These are phyloP conservation scores for Tuber microsphaerosporum DNA, from an alignment of 495 filamentous ascomycete species.

Conservation along the genomic window DNA sequence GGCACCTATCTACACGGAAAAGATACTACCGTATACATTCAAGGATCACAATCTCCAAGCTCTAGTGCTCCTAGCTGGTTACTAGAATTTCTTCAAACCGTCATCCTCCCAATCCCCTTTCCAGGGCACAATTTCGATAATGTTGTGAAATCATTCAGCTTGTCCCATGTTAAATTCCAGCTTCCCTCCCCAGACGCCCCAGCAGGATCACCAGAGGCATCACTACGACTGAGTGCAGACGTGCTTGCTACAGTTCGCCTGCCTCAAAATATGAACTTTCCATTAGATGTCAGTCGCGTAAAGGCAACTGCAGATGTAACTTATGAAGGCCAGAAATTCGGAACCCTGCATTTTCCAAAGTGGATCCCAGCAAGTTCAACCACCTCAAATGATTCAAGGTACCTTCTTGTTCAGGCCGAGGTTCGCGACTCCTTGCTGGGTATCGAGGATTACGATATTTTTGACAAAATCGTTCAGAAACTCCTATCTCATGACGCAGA, in stretches of 20 bases:
- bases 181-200: constrained; percentile 71
- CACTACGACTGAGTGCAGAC: constrained; percentile 71
- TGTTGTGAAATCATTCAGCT: constrained; percentile 74
- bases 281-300: constrained; percentile 64
- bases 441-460: constrained; percentile 67
- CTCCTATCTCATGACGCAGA: constrained; percentile 62
- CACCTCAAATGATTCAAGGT: constrained; percentile 52
- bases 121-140: constrained; percentile 72
- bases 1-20: constrained; percentile 72
- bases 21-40: constrained; percentile 69
- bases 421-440: constrained; percentile 72
- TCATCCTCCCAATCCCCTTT: constrained; percentile 78
- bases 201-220: constrained; percentile 63
- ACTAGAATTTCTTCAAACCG: constrained; percentile 64
- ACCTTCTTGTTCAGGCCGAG: constrained; percentile 56
- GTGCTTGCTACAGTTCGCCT: constrained; percentile 68
- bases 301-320: constrained; percentile 70
- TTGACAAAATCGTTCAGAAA: constrained; percentile 65
- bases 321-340: constrained; percentile 67
- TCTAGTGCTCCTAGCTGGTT: constrained; percentile 70
- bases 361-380: constrained; percentile 86
- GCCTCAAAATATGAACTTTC: constrained; percentile 79
- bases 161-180: constrained; percentile 73
- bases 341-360: constrained; percentile 62
- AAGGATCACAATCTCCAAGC: constrained; percentile 61